phyloP scores from a whole-genome alignment of 2,329 filamentous ascomycete species.

The Fusarium napiforme region DNA sequence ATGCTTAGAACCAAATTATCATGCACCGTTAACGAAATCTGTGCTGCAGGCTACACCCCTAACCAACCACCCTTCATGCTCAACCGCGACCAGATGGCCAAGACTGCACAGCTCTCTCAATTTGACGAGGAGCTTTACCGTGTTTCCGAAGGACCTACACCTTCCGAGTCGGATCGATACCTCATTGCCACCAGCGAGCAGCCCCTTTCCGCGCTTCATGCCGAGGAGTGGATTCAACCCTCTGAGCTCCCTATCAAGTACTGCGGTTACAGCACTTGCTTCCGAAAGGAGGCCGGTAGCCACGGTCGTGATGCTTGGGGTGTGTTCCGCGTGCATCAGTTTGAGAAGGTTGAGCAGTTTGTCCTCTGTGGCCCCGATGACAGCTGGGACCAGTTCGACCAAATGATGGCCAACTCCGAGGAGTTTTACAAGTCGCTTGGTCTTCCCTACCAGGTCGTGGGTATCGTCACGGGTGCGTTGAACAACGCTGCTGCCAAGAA shows the following conservation, averaged over 20 bases:
- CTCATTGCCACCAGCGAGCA: conserved; percentile 87
- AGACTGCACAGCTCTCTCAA: conserved; percentile 95
- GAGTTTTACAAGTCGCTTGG: conserved; percentile 94
- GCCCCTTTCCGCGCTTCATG: conserved; percentile 91
- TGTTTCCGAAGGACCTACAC: conserved; percentile 86
- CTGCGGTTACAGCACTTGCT: conserved; percentile 89
- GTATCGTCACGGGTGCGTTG: conserved; percentile 94
- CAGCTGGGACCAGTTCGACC: conserved; percentile 92
- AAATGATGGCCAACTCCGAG: conserved; percentile 91
- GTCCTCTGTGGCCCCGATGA: conserved; percentile 85
- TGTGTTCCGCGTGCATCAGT: conserved; percentile 97
- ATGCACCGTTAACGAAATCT: conserved; percentile 8
- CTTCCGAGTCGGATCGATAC: conserved; percentile 88
- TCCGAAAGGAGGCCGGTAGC: conserved; percentile 92
- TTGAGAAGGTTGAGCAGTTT: conserved; percentile 92
- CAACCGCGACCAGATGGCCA: conserved; percentile 95
- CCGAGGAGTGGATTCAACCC: conserved; percentile 89
- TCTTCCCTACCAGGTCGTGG: conserved; percentile 90
- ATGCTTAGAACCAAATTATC: background rate
- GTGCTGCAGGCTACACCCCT: conserved; percentile 74
- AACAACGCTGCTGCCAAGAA: conserved; percentile 86
- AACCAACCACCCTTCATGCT: conserved; percentile 94
- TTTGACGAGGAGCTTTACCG: conserved; percentile 99
- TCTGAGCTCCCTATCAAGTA: conserved; percentile 89
- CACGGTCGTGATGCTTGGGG: conserved; percentile 93